Evolutionary conservation across 768 basidiomycete species (phyloP), one percentile per base, ranked within the genome.

Genomic region (Auricularia auricula-judae): DNA sequence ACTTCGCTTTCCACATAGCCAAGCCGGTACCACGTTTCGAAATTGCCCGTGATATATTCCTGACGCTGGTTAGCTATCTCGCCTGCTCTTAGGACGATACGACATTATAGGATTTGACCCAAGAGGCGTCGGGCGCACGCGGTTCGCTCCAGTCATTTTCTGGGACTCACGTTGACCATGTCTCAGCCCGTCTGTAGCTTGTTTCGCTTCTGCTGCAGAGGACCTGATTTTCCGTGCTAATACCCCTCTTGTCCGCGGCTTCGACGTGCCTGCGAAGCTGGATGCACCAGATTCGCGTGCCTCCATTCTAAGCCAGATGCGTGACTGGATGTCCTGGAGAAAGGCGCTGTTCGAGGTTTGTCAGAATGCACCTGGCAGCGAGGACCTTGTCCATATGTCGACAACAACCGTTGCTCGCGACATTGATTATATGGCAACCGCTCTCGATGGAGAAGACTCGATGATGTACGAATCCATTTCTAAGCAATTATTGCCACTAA

Each of bases 101-200:
- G 68, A 68, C 51, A 65, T 68, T 16, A 44, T 68, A 21, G 66
- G 66, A 3, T 65, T 67, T 35, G 66, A 67, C 58, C 68, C 68
- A 34, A 67, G 68, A 56, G 68, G 68, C 21, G 65, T 67, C 3
- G 64, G 66, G 3, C 36, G 62, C 33, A 63, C 68, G 23, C 54
- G 36, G 66, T 65, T 21, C 62, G 36, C 21, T 5, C 39, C 53
- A 21, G 14, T 4, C 56, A 23, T 33, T 10, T 42, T 29, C 4
- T 56, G 12, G 23, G 29, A 21, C 36, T 44, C 35, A 18, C 10
- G 21, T 44, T 64, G 14, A 21, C 60, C 47, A 29, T 21, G 11
- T 14, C 4, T 7, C 39, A 67, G 66, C 60, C 66, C 66, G 5
- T 10, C 34, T 11, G 62, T 63, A 44, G 10, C 33, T 0, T 68